These are phyloP conservation scores for Ophiostoma ips DNA, from an alignment of 2,329 filamentous ascomycete genomes.

Conservation along the genomic window DNA sequence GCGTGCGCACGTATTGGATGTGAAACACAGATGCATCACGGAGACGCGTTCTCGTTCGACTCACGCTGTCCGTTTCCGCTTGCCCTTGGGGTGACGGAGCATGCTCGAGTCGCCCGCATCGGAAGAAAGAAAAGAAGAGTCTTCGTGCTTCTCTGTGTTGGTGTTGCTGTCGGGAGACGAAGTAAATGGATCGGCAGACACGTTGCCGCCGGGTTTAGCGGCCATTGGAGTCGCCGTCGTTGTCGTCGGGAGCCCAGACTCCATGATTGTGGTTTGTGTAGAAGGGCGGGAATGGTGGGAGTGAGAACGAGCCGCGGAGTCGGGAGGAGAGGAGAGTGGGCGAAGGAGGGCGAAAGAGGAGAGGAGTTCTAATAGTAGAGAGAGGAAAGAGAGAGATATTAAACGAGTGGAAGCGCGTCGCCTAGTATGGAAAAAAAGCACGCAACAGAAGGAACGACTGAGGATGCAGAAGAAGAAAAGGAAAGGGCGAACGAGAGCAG, in stretches of 20 bases:
- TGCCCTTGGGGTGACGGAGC: conserved; percentile 39
- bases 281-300: background rate
- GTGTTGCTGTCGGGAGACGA: conserved; percentile 10
- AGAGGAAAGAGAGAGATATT: background rate
- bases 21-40: background rate
- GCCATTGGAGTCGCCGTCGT: conserved; percentile 7
- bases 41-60: conserved; percentile 17
- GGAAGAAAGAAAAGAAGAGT: conserved; percentile 9
- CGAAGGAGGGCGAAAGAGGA: background rate
- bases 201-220: background rate
- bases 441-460: conserved; percentile 6
- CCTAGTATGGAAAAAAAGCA: background rate
- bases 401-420: conserved; percentile 8
- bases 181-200: conserved; percentile 6
- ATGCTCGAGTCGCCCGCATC: conserved; percentile 9
- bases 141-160: conserved; percentile 8
- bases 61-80: conserved; percentile 51
- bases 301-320: background rate
- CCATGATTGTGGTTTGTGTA: conserved; percentile 6
- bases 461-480: background rate
- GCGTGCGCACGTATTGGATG: background rate
- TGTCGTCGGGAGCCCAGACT: conserved; percentile 5
- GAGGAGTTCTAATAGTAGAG: too few relatives aligned
- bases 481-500: background rate
- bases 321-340: background rate